phyloP scores from a whole-genome alignment of 345 rosid species.

The Citrus medica region DNA sequence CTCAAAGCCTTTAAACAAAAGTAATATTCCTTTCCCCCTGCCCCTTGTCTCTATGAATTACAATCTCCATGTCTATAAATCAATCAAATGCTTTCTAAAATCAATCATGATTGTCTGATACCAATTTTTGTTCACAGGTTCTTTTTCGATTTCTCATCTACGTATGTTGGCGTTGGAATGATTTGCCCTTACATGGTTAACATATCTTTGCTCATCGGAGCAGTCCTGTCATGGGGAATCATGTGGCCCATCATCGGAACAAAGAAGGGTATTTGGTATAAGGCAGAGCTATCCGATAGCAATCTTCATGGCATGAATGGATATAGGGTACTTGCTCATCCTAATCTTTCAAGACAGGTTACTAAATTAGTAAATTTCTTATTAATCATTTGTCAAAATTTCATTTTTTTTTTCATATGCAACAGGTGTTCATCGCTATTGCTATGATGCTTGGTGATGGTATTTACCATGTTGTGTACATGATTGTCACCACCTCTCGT shows the following conservation, averaged over 20 bases:
- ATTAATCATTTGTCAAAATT: not conserved
- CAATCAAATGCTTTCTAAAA: not conserved
- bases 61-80: no score
- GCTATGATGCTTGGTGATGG: conserved; percentile 94
- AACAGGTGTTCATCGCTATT: conserved; percentile 71
- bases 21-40: conserved; percentile 22
- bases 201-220: conserved; percentile 72
- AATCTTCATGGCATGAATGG: conserved; percentile 86
- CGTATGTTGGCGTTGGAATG: conserved; percentile 93
- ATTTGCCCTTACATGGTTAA: conserved; percentile 89
- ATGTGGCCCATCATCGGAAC: conserved; percentile 78
- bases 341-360: not conserved
- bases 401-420: not conserved
- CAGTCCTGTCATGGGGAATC: conserved; percentile 76
- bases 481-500: conserved; percentile 44
- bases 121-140: conserved; percentile 39
- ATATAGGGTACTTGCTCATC: conserved; percentile 43
- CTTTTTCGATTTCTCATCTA: conserved; percentile 85
- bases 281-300: conserved; percentile 31
- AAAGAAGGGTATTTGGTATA: conserved; percentile 75
- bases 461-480: conserved; percentile 55
- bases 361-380: not conserved
- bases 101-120: not conserved
- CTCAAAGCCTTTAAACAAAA: conserved; percentile 50
- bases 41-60: not conserved